These are phyloP conservation scores for Oxytropis ochrocephala DNA, from an alignment of 306 rosid genomes.

Conservation along the genomic window DNA sequence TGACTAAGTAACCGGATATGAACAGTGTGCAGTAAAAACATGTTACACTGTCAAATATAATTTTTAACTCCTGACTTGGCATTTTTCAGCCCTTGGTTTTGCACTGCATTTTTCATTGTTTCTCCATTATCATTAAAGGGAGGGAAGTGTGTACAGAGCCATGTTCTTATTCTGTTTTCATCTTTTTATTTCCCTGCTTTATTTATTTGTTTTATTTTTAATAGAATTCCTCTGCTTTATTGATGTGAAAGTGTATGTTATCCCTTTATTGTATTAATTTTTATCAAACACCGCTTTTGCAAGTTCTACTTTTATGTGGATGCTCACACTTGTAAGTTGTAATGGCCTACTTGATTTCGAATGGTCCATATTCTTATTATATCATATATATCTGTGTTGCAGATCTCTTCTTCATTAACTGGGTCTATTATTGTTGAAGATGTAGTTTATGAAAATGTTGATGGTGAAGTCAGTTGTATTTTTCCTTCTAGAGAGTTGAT, in stretches of 20 bases:
- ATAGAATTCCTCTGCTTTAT: not conserved
- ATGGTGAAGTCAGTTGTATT: slow-evolving; percentile 43
- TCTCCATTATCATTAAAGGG: not conserved
- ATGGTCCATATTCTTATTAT: slow-evolving; percentile 14
- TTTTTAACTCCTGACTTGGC: not conserved
- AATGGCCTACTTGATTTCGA: not conserved
- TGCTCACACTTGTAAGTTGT: slow-evolving; percentile 1
- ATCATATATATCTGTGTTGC: slow-evolving; percentile 30
- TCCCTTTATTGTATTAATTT: not conserved
- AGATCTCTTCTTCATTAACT: slow-evolving; percentile 79
- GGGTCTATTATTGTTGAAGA: slow-evolving; percentile 85
- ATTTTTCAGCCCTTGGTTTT: not conserved
- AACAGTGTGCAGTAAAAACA: not conserved
- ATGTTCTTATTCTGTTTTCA: not conserved
- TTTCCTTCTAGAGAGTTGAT: slow-evolving; percentile 59
- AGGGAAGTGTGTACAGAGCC: not conserved
- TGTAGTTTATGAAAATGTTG: slow-evolving; percentile 70
- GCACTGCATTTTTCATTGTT: not conserved
- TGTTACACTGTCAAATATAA: not conserved
- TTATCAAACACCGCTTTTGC: not conserved
- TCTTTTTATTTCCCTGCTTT: not conserved
- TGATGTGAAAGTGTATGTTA: not conserved
- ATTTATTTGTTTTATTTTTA: not conserved
- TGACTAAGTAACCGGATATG: not conserved
- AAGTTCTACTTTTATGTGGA: not conserved